Conservation (phyloP, 129 eudicot species). For the Centrapalus pauciflorus region DNA sequence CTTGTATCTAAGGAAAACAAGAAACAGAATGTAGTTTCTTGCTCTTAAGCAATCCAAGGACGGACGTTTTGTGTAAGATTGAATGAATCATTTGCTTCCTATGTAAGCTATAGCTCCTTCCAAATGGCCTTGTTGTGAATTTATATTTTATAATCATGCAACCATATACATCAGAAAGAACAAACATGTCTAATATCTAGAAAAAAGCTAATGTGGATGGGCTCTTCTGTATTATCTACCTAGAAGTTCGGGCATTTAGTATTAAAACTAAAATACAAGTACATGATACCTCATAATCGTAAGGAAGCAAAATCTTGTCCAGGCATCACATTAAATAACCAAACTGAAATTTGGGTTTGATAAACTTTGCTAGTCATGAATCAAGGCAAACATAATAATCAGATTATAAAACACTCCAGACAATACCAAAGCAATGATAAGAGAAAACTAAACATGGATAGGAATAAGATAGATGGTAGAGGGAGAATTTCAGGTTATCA, state of each 20-base stretch:
- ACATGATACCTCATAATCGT: not conserved
- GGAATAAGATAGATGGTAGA: not conserved
- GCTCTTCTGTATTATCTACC: not conserved
- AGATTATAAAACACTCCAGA: not conserved
- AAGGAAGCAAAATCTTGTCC: not conserved
- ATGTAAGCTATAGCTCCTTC: no score
- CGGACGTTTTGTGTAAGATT: no score
- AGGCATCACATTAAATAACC: not conserved
- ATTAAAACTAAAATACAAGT: not conserved
- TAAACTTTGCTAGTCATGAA: not conserved
- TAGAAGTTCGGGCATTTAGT: not conserved
- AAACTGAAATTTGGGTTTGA: not conserved
- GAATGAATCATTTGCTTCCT: no score
- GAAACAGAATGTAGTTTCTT: no score
- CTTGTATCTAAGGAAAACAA: no score
- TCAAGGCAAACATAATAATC: not conserved
- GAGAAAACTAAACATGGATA: not conserved
- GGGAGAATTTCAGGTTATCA: not conserved
- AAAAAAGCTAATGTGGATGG: not conserved
- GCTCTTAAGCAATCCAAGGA: no score
- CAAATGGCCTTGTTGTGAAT: no score
- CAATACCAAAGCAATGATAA: not conserved
- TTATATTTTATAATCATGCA: no score
- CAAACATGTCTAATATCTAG: not conserved
- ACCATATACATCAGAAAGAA: no score